A percentile compares a stretch with the other conserved stretches of the same genome.
Evolutionary conservation across 2,329 filamentous ascomycete genomes (phyloP).

Genomic region (Aspergillus viridinutans): DNA sequence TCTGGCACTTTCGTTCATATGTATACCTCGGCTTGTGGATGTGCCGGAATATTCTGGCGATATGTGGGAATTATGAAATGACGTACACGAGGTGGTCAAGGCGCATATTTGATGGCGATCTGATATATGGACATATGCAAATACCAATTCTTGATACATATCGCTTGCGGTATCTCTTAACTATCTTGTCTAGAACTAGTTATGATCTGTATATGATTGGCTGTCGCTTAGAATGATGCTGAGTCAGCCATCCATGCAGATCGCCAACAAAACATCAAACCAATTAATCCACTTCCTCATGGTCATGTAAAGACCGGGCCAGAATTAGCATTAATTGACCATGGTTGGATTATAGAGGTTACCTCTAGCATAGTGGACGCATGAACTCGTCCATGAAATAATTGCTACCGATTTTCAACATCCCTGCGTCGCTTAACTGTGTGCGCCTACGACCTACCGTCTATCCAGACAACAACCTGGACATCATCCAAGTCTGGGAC

Average conservation of each 20-base stretch:
- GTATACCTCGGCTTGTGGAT: not conserved
- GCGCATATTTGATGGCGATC: not conserved
- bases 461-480: constrained; percentile 7
- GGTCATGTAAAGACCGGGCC: not conserved
- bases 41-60: not conserved
- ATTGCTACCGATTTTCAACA: not conserved
- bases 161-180: not conserved
- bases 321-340: not conserved
- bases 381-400: not conserved
- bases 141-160: not conserved
- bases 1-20: not conserved
- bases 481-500: not conserved
- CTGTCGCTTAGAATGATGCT: not conserved
- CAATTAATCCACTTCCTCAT: not conserved
- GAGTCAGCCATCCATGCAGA: constrained; percentile 2
- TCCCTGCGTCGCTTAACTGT: too few relatives aligned
- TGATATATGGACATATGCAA: not conserved
- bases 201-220: not conserved
- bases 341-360: not conserved
- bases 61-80: not conserved
- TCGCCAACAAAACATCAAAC: not conserved
- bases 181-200: not conserved
- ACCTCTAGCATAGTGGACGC: not conserved
- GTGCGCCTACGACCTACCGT: not conserved
- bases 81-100: not conserved